Percentiles rank a stretch among this genome's conserved stretches.
Evolutionary conservation across 306 rosid genomes (phyloP).

Genomic region (Rubus parviflorus): DNA sequence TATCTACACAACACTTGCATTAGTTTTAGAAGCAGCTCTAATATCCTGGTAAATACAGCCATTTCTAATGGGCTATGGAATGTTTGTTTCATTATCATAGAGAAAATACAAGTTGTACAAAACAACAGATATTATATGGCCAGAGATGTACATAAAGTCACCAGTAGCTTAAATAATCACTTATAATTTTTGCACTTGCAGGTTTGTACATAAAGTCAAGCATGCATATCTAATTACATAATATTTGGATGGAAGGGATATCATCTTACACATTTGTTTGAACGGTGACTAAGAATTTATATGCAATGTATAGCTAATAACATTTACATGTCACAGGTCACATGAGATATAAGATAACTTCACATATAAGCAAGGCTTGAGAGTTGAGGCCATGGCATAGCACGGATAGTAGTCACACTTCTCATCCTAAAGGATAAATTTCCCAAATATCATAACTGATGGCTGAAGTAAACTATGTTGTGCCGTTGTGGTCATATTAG

Average conservation of each 20-base stretch:
- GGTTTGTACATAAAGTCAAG: neutral
- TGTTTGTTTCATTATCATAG: neutral
- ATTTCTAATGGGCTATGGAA: neutral
- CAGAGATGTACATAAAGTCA: neutral
- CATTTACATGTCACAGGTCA: neutral
- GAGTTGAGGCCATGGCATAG: neutral
- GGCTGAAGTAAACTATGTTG: constrained; percentile 5
- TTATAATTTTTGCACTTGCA: neutral
- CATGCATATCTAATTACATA: constrained; percentile 1
- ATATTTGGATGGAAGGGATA: neutral
- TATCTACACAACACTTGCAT: neutral
- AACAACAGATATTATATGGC: neutral
- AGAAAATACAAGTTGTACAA: neutral
- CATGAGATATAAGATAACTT: neutral
- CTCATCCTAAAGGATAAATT: neutral
- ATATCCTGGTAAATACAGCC: neutral
- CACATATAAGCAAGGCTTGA: neutral
- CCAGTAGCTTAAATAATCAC: neutral
- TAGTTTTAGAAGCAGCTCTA: neutral
- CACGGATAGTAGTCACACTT: neutral
- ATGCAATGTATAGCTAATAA: neutral
- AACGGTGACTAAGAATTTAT: neutral
- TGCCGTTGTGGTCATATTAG: neutral
- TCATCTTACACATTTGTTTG: neutral
- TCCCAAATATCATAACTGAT: neutral